Evolutionary conservation across 2,329 filamentous ascomycete species (phyloP), one percentile per base, ranked within the genome.

Genomic region (Diaporthe velutina): DNA sequence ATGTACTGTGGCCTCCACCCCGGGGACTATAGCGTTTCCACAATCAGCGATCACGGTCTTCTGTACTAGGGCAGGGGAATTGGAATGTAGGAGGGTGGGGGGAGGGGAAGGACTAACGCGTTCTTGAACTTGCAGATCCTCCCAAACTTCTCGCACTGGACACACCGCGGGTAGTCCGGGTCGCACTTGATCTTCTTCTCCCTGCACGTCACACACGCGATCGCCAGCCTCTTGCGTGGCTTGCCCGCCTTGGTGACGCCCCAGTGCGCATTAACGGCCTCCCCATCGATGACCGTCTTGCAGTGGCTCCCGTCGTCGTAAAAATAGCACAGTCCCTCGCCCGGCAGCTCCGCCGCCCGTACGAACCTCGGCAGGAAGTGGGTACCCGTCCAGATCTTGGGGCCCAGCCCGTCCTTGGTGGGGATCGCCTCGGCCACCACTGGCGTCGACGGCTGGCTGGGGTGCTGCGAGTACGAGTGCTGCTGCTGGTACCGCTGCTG

Each of bases 101-200:
- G n/a, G 73, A 28, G 9, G 13, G 13, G n/a, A n/a, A n/a, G 17
- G 12, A 92, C 93, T 91, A 86, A 96, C 94, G 94, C 94, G 84
- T 94, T 94, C 84, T 95, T 94, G 81, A 95, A 95, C 83, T 93
- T 93, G 89, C 96, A 98, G 25, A 93, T 88, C 64, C 95, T 90
- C 73, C 95, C 95, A 81, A 96, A 96, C 85, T 98, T 98, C 82
- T 97, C 93, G 82, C 96, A 98, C 84, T 98, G 95, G 71, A 96
- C 90, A 79, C 96, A 98, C 78, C 95, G 95, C 52, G 94, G 94
- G 77, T 91, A 93, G 79, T 96, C 95, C 1, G 95, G 96, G 78
- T 98, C 95, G 81, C 96, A 98, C 83, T 98, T 98, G 85, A 98
- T 98, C 88, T 98, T 98, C 91, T 98, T 98, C 85, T 98, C 95